Base-by-base conservation (phyloP, 805 yeast genomes). In the Myxozyma mucilagina region DNA sequence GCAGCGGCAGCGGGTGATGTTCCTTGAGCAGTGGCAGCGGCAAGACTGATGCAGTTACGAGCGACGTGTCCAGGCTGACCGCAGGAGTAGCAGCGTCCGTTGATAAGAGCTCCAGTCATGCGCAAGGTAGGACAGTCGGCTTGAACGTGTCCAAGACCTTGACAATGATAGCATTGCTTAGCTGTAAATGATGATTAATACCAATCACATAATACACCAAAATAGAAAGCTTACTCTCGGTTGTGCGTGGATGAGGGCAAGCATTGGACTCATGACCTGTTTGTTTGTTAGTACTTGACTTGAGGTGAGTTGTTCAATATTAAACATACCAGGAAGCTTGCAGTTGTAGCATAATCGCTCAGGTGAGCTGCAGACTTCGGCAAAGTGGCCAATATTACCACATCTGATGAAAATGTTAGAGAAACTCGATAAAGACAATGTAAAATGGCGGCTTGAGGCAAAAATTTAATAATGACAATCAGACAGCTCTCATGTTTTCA, bases 261-360 rank as follows among this genome's bases (percentile, higher is more conserved):
- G 87, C 96, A 67, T 84, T 82, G 57, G 94, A 89, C 76, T 89
- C 92, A 76, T 90, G 97, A 67, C 94, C 71, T 63, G 39, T 7
- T 8, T 32, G 13, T 20, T 14, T 8, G 41, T 35, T 9, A 32
- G 18, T n/a, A 16, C 24, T 9, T 16, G 42, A 11, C 36, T 7
- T 3, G 31, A 9, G 31, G 24, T 31, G 13, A 39, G 2, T 36
- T 3, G 13, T 10, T 10, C n/a, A n/a, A 14, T 20, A 14, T 9
- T 8, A 13, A 6, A 53, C 53, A 6, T 43, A 59, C 67, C 94
- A 63, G 96, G 87, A 76, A 87, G 82, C 74, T 87, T 89, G 78
- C 97, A 90, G 85, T 90, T 90, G 87, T 90, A 90, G 79, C 97
- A 90, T 73, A 90, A 80, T 79, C 92, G 86, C 76, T 87, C 92